Conservation (phyloP, 495 filamentous ascomycete genomes). For the Pseudomonodictys pantanalensis region DNA sequence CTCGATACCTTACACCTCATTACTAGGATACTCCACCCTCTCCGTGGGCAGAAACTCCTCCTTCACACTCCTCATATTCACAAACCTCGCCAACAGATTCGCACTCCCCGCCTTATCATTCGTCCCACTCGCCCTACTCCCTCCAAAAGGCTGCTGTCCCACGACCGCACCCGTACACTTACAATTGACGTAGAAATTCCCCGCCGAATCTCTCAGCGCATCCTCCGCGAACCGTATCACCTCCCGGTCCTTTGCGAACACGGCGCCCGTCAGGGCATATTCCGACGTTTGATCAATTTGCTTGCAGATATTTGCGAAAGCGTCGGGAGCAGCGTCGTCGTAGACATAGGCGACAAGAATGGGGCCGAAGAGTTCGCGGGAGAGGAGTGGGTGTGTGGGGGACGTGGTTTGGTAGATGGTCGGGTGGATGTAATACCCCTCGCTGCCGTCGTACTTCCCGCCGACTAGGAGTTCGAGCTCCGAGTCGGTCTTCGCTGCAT, state of each 20-base stretch:
- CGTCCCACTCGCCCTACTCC: constrained; percentile 43
- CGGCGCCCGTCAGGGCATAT: constrained; percentile 45
- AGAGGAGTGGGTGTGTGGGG: constrained; percentile 60
- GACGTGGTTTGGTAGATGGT: constrained; percentile 66
- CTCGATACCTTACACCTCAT: constrained; percentile 35
- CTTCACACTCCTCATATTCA: constrained; percentile 45
- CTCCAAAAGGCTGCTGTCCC: constrained; percentile 47
- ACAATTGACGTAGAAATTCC: constrained; percentile 47
- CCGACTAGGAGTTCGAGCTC: constrained; percentile 61
- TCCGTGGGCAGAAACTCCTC: constrained; percentile 40
- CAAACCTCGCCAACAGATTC: constrained; percentile 42
- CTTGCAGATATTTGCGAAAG: constrained; percentile 38
- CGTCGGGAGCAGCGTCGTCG: constrained; percentile 47
- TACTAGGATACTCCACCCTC: constrained; percentile 43
- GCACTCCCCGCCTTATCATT: constrained; percentile 47
- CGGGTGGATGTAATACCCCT: constrained; percentile 66
- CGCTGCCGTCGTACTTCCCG: constrained; percentile 56
- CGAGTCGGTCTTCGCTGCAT: constrained; percentile 59
- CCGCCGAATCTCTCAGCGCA: constrained; percentile 40
- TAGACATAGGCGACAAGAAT: constrained; percentile 60
- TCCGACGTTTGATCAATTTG: constrained; percentile 39
- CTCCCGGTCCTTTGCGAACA: constrained; percentile 42
- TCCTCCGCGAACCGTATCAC: constrained; percentile 42
- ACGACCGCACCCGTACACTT: constrained; percentile 46
- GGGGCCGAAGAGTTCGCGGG: constrained; percentile 64